These are phyloP conservation scores for Schrenkiella parvula DNA, from an alignment of 345 rosid genomes.

Conservation along the genomic window DNA sequence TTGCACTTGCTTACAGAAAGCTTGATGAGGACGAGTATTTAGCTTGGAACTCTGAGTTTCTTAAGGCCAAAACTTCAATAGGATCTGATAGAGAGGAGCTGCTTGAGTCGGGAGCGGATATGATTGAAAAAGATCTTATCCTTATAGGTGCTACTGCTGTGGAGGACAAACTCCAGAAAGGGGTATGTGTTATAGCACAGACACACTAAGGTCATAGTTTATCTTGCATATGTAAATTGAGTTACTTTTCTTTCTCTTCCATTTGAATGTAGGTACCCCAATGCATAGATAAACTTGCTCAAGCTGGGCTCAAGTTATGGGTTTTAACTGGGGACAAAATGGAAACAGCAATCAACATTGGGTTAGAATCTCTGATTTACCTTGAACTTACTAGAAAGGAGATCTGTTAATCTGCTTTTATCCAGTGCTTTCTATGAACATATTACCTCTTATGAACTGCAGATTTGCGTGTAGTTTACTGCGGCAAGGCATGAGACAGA, in stretches of 20 bases:
- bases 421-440: conserved; percentile 4
- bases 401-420: not conserved
- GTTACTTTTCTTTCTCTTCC: not conserved
- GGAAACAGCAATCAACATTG: conserved; percentile 99
- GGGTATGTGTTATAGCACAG: conserved; percentile 44
- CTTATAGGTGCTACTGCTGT: conserved; percentile 98
- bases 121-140: conserved; percentile 81
- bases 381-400: conserved; percentile 8
- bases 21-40: conserved; percentile 70
- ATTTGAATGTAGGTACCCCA: conserved; percentile 69
- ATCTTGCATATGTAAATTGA: conserved; percentile 23
- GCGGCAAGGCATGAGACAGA: conserved; percentile 95
- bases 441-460: conserved; percentile 33
- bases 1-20: conserved; percentile 74
- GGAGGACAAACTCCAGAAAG: conserved; percentile 94
- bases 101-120: conserved; percentile 74
- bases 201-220: not conserved
- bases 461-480: conserved; percentile 92
- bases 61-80: conserved; percentile 76
- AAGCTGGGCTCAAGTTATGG: conserved; percentile 97
- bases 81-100: conserved; percentile 72
- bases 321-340: conserved; percentile 98
- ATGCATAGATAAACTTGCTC: conserved; percentile 97
- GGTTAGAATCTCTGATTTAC: conserved; percentile 48
- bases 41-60: conserved; percentile 78